Evolutionary conservation across 768 basidiomycete species (phyloP), one percentile per base, ranked within the genome.

Genomic region (Clavaria fumosa): DNA sequence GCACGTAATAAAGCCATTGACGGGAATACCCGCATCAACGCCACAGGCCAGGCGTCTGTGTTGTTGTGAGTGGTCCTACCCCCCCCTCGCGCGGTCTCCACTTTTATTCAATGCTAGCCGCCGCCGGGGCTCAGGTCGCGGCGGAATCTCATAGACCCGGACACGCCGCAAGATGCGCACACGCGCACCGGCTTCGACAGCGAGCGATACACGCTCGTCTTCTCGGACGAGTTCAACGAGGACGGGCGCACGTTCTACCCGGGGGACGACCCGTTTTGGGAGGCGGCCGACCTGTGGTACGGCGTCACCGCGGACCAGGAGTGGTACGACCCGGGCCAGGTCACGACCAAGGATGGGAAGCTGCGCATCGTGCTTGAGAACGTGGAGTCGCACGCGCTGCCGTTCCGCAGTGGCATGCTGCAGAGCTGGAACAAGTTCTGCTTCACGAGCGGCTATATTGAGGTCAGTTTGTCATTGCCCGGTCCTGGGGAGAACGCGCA

Each of bases 381-480:
- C 10, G 45, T 50, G 1, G 32, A 31, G 6, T 64, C 63, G 1
- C 47, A 88, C 51, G 60, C 60, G 4, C 63, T 81, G 41, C 60
- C 60, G 26, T 89, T 77, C 50, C 61, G 70, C 46, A 74, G 62
- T 50, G 84, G 77, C 4, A 85, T 88, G 82, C 59, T 90, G 3
- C 83, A 88, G 58, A 72, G 71, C 27, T 90, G 86, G 85, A 89
- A 89, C 57, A 85, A 89, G 63, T 76, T 89, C 50, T 89, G 81
- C 55, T 86, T 85, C 50, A 73, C 79, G 20, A 70, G 68, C 19
- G 84, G 84, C 4, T 80, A 80, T 55, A 69, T 89, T 42, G 86
- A 88, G 60, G 72, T 78, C 12, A 51, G 61, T 2, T 59, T 75
- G 6, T 61, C 63, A 0, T 57, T 81, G 4, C 78, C 78, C 0